Evolutionary conservation across 2,329 filamentous ascomycete species (phyloP), one percentile per base, ranked within the genome.

Genomic region (Aspergillus sp.): DNA sequence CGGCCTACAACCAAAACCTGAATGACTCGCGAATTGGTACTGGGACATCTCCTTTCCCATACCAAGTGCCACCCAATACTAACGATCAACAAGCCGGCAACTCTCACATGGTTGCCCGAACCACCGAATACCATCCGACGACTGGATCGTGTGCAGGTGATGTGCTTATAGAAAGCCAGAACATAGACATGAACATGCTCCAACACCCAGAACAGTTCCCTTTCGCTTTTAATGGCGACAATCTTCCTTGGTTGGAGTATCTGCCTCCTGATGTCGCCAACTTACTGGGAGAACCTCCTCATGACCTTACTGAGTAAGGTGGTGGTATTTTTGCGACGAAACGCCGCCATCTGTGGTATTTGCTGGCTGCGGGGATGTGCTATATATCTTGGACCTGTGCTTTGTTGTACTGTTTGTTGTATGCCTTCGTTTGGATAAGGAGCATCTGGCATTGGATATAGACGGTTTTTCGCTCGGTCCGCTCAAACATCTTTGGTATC

Each of bases 171-270:
- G 81, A 88, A 60, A 84, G 80, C 49, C 85, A 87, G 52, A 85
- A 90, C 53, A 80, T 91, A 32, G 85, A 90, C 52, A 84, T 90
- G 73, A 80, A 78, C 27, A 71, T 79, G 4, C 67, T 89, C 12
- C 66, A 70, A 5, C 60, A 68, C 43, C 65, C 67, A 33, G 59
- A 64, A 35, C 57, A 63, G 2, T 64, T 68, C 40, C 67, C 67
- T 2, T 70, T 72, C 29, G 48, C 58, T 7, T 65, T 69, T 29
- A 64, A 62, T 29, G 82, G 80, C 1, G 77, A 81, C 10, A 83
- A 87, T 39, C 78, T 87, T 66, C 80, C 82, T 0, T 90, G 85
- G 83, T 70, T 89, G 7, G 85, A 88, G 56, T 86, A 86, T 49
- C 69, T 88, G 5, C 83, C 85, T 0, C 77, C 76, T 27, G 82